Evolutionary conservation across 345 rosid species (phyloP).

Genomic region (Abelmoschus esculentus): DNA sequence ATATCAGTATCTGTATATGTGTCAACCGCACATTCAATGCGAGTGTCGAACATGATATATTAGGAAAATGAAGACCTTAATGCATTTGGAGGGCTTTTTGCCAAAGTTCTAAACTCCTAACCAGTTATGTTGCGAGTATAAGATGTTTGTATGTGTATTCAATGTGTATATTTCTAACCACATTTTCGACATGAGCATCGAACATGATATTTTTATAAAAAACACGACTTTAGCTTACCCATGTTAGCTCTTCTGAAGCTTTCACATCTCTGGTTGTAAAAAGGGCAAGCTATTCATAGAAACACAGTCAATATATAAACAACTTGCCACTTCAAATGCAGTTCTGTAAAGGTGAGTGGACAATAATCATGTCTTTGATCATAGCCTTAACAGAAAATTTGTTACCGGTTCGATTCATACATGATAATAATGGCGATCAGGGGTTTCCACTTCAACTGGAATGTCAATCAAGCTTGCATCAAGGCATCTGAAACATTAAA

Average conservation of each 20-base stretch:
- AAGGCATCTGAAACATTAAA: conserved; percentile 44
- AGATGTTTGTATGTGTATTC: too few relatives aligned
- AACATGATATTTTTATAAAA: too few relatives aligned
- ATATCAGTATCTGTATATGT: neutral
- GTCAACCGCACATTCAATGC: too few relatives aligned
- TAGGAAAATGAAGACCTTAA: neutral
- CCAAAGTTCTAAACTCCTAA: too few relatives aligned
- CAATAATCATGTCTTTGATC: neutral
- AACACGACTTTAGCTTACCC: conserved; percentile 44
- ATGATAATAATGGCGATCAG: conserved; percentile 79
- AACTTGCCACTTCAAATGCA: neutral
- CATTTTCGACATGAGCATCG: too few relatives aligned
- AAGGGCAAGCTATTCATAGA: conserved; percentile 68
- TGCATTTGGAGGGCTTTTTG: too few relatives aligned
- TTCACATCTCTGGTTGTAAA: conserved; percentile 65
- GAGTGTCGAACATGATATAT: neutral
- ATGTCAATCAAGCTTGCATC: conserved; percentile 89
- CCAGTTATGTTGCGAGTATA: too few relatives aligned
- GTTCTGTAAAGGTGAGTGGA: neutral
- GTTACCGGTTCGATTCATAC: conserved; percentile 32
- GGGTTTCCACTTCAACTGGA: conserved; percentile 84
- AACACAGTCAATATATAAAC: neutral
- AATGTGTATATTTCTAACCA: too few relatives aligned
- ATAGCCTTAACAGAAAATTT: neutral
- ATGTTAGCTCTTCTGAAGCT: conserved; percentile 73